Conservation (phyloP, 2,329 filamentous ascomycete species). For the Arachnopeziza araneosa region DNA sequence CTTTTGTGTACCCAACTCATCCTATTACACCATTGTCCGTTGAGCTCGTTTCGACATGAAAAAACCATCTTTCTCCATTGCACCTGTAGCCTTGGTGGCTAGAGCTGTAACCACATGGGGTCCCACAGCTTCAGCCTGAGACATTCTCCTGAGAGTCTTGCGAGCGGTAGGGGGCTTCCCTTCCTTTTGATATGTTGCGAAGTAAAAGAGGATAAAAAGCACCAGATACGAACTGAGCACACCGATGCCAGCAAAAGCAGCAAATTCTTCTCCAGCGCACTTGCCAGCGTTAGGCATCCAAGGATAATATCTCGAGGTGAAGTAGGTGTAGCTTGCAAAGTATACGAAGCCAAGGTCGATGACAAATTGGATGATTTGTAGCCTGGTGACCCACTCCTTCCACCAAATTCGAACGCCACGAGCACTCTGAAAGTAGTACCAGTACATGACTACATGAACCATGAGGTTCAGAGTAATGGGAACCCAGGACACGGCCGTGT, state of each 20-base stretch:
- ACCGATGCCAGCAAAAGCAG: conserved; percentile 20
- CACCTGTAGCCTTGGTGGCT: background rate
- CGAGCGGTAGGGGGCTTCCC: background rate
- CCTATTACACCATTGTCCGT: background rate
- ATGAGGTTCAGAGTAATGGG: conserved; percentile 27
- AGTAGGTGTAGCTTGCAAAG: conserved; percentile 25
- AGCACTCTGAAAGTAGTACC: conserved; percentile 29
- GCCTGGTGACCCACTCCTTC: conserved; percentile 27
- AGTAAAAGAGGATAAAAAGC: conserved; percentile 27
- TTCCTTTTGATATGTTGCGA: conserved; percentile 23
- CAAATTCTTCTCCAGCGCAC: conserved; percentile 24
- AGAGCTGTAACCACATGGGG: background rate
- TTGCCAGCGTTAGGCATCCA: conserved; percentile 21
- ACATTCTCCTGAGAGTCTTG: background rate
- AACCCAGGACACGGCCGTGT: conserved; percentile 28
- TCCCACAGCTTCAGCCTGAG: background rate
- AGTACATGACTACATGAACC: conserved; percentile 30
- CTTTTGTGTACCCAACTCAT: background rate
- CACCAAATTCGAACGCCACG: conserved; percentile 25
- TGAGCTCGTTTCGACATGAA: background rate
- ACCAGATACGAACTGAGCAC: conserved; percentile 25
- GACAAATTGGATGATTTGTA: conserved; percentile 28
- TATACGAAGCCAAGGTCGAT: conserved; percentile 27
- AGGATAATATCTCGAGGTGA: conserved; percentile 18
- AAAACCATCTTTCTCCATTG: background rate